Base-by-base conservation (phyloP, 2,329 filamentous ascomycete species). In the Berkeleyomyces rouxiae region DNA sequence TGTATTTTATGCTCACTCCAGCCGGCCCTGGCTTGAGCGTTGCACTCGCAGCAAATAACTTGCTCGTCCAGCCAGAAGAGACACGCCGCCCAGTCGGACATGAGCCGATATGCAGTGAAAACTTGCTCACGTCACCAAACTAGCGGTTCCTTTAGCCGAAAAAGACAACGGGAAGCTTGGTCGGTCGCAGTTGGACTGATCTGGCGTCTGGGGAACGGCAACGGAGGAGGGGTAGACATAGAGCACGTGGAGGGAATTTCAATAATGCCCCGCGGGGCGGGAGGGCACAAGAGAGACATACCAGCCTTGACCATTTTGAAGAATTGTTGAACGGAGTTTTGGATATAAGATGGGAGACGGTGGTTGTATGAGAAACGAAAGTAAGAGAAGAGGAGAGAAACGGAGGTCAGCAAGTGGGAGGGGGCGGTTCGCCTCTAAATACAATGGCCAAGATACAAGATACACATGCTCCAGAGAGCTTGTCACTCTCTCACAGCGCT, bases 231-330 rank as follows among this genome's bases (percentile, higher is more conserved):
- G 49, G 49, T 58, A 58, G 16, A 40, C n/a, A 9, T 58, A 58
- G n/a, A 58, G 36, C 53, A 53, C 40, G 40, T 43, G 42, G 42
- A 43, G 10, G 7, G n/a, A 43, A 43, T 42, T 16, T 16, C 13
- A 6, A 33, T 16, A 49, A 37, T n/a, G 46, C 33, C 10, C 16
- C n/a, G 43, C 37, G 42, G 46, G 9, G 42, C n/a, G 33, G 59
- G 59, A 60, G 40, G 49, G 57, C 16, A 49, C 39, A 57, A 61
- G 55, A 33, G 36, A 33, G 36, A 66, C 66, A 58, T 64, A 67
- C 66, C 66, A 66, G 66, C 66, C 66, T 67, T 67, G 61, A 67
- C 66, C 66, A 67, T 67, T 67, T 67, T 67, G 64, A 65, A 63
- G 23, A 37, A 61, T 60, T 58, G 16, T 13, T 61, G 42, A 59